Evolutionary conservation across 805 yeast species (phyloP).

Genomic region (Schwanniomyces occidentalis): DNA sequence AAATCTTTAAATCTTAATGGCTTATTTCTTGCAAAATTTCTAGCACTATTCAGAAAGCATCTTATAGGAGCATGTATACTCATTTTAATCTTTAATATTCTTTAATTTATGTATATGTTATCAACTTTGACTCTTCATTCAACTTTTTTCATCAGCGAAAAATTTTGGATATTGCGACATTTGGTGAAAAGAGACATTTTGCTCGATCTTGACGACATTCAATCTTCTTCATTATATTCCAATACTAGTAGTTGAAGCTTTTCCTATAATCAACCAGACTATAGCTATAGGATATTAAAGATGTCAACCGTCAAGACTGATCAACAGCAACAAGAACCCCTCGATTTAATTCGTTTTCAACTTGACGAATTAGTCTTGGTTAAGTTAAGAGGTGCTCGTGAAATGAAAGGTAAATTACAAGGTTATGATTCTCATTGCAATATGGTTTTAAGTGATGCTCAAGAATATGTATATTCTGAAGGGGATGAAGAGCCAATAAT

Average conservation of each 20-base stretch:
- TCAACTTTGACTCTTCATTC: not conserved
- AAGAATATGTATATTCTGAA: conserved; percentile 70
- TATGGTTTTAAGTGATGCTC: conserved; percentile 90
- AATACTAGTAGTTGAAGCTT: no score
- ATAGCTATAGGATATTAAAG: no score
- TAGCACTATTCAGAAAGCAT: conserved; percentile 34
- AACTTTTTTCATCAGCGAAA: conserved; percentile 4
- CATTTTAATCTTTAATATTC: conserved; percentile 5
- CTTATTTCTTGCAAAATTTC: conserved; percentile 40
- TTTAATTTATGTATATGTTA: not conserved
- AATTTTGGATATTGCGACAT: conserved; percentile 4
- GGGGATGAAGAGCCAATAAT: conserved; percentile 47
- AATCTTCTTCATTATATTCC: no score
- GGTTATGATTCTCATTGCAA: conserved; percentile 97
- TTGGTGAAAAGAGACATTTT: no score
- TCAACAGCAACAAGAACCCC: conserved; percentile 63
- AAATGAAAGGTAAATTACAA: conserved; percentile 84
- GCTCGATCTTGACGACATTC: no score
- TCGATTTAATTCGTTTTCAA: conserved; percentile 81
- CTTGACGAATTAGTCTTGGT: conserved; percentile 85
- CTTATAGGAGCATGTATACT: conserved; percentile 9
- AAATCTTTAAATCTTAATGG: conserved; percentile 18
- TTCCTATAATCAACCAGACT: no score
- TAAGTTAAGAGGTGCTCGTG: conserved; percentile 92
- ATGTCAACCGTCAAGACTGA: conserved; percentile 37